Conservation (phyloP, 2,329 filamentous ascomycete genomes). For the Colletotrichum zoysiae region DNA sequence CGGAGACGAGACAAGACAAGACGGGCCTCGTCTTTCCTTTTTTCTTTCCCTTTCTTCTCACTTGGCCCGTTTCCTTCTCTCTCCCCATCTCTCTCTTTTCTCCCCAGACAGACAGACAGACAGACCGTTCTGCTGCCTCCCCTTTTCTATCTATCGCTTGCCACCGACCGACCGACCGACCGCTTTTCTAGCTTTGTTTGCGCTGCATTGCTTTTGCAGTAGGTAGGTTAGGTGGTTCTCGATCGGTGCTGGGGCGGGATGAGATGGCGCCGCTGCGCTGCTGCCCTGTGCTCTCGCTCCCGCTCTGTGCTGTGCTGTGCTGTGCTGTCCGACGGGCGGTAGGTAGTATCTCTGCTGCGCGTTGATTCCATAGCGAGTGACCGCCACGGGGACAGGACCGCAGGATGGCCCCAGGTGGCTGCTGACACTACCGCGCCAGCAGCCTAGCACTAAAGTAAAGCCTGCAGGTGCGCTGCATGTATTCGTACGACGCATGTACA, state of each 20-base stretch:
- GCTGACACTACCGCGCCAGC: slow-evolving; percentile 42
- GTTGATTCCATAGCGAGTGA: background rate
- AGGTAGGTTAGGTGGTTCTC: background rate
- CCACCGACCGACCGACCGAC: no score
- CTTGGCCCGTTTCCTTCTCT: no score
- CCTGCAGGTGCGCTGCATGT: slow-evolving; percentile 21
- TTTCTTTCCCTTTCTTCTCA: background rate
- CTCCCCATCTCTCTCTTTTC: no score
- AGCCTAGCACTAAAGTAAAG: slow-evolving; percentile 31
- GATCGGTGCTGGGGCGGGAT: background rate
- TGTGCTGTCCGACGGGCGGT: slow-evolving; percentile 7
- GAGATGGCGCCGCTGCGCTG: background rate
- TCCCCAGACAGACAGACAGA: no score
- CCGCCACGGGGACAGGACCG: background rate
- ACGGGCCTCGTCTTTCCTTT: no score
- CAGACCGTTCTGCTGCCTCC: background rate
- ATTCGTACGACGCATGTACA: no score
- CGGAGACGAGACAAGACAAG: background rate
- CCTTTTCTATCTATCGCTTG: background rate
- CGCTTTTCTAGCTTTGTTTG: background rate
- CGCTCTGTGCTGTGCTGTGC: background rate
- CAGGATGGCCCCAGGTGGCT: slow-evolving; percentile 43
- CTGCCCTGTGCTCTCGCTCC: slow-evolving; percentile 24
- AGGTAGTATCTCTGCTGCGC: slow-evolving; percentile 1
- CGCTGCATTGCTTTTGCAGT: background rate